Evolutionary conservation across 2,329 filamentous ascomycete species (phyloP), one percentile per base, ranked within the genome.

Genomic region (Mariannaea sp.): DNA sequence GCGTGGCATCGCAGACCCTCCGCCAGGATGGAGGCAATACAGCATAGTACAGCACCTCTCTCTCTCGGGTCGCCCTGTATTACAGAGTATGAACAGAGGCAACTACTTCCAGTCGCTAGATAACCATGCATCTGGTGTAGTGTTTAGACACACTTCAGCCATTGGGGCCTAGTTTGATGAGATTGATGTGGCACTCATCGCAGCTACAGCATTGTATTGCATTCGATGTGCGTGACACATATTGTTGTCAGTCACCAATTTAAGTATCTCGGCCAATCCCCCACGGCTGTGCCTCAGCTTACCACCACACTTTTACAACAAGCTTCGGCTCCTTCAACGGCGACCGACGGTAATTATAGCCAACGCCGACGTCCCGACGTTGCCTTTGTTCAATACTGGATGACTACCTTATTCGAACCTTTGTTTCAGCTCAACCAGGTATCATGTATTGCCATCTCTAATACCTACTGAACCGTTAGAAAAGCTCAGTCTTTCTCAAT

Each of bases 261-360:
- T 22, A 12, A 35, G 9, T n/a, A 32, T 27, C 27, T 42, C 29
- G 38, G 19, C n/a, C n/a, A 16, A 39, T 53, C 44, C 50, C 50
- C 50, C 51, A 53, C 51, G 39, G 35, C 44, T 53, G 26, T n/a
- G 20, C 32, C 39, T 36, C 35, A 40, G 9, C 27, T 20, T 39
- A 26, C 45, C 44, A 32, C 44, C 38, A 44, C 44, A 53, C 45
- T 49, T n/a, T 19, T 22, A 9, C 26, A 27, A 9, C 20, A 40
- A 10, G 26, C 27, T 27, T 54, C 51, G 45, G 51, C 22, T 32
- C 33, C 46, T 20, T 41, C 27, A 4, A 41, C 45, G 45, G 13
- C 40, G 29, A 32, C 45, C 51, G 44, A 49, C 50, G 16, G 45
- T 54, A 54, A 49, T 29, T 54, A 27, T 45, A 45, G 32, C 26